Evolutionary conservation across 176 grass and related monocot species (phyloP).

Genomic region (Themeda triandra): DNA sequence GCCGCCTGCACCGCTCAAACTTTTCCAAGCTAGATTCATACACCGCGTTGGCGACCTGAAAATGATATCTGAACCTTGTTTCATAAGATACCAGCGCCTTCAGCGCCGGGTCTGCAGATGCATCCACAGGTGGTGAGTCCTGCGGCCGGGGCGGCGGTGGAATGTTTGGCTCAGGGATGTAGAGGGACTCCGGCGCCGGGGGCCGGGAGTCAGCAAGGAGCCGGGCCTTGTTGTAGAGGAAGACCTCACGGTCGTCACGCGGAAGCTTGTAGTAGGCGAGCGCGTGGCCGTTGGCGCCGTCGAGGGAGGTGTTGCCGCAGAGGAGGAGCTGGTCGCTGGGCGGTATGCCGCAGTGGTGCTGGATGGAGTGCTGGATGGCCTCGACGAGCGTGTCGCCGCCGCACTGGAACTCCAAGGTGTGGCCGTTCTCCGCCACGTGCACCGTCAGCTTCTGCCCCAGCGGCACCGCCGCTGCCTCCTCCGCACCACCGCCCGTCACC

Average conservation of each 20-base stretch:
- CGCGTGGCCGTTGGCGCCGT: constrained; percentile 35
- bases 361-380: constrained; percentile 64
- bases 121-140: constrained; percentile 43
- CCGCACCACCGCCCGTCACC: constrained; percentile 53
- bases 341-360: constrained; percentile 53
- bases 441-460: constrained; percentile 75
- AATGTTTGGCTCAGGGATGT: constrained; percentile 51
- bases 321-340: constrained; percentile 73
- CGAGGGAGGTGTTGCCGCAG: constrained; percentile 73
- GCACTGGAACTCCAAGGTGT: constrained; percentile 89
- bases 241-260: constrained; percentile 77
- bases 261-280: constrained; percentile 89
- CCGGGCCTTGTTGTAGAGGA: constrained; percentile 87
- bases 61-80: constrained; percentile 74
- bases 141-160: constrained; percentile 43
- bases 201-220: constrained; percentile 46
- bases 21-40: constrained; percentile 54
- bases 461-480: constrained; percentile 32
- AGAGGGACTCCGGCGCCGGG: constrained; percentile 54
- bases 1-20: constrained; percentile 66
- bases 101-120: constrained; percentile 65
- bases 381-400: constrained; percentile 65
- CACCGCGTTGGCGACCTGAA: constrained; percentile 73
- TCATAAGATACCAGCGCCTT: constrained; percentile 82
- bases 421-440: constrained; percentile 90